Evolutionary conservation across 1,139 yeast species (phyloP).

Genomic region (Zygosaccharomyces pseudobailii): DNA sequence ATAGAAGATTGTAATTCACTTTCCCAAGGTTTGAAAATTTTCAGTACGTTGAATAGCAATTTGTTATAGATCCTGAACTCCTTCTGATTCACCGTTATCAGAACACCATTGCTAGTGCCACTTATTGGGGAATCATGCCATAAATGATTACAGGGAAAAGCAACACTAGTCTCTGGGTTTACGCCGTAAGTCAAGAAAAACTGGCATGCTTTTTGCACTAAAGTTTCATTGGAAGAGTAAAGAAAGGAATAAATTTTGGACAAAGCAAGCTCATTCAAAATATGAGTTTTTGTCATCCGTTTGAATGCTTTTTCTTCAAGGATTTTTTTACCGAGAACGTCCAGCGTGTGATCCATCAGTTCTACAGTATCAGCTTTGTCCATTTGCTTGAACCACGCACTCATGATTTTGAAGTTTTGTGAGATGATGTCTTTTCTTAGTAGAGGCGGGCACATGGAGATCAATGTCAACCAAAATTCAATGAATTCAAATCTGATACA

Average conservation of each 20-base stretch:
- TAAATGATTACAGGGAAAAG: conserved; percentile 55
- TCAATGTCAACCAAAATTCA: conserved; percentile 54
- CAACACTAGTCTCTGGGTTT: conserved; percentile 55
- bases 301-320: conserved; percentile 58
- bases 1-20: conserved; percentile 58
- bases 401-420: conserved; percentile 54
- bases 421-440: conserved; percentile 59
- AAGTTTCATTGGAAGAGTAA: conserved; percentile 37
- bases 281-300: conserved; percentile 65
- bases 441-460: conserved; percentile 45
- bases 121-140: conserved; percentile 41
- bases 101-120: conserved; percentile 21
- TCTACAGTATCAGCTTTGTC: conserved; percentile 50
- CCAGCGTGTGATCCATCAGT: conserved; percentile 41
- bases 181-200: conserved; percentile 51
- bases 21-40: conserved; percentile 77
- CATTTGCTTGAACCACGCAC: conserved; percentile 61
- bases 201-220: conserved; percentile 39
- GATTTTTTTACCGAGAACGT: conserved; percentile 47
- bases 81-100: conserved; percentile 40
- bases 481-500: conserved; percentile 57
- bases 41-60: conserved; percentile 56
- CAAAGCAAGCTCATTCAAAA: conserved; percentile 74
- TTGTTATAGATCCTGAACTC: conserved; percentile 61
- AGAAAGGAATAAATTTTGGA: conserved; percentile 54